A percentile compares a stretch with the other conserved stretches of the same genome.
Evolutionary conservation across 1,284 basidiomycete species (phyloP).

Genomic region (Agaricales sp.): DNA sequence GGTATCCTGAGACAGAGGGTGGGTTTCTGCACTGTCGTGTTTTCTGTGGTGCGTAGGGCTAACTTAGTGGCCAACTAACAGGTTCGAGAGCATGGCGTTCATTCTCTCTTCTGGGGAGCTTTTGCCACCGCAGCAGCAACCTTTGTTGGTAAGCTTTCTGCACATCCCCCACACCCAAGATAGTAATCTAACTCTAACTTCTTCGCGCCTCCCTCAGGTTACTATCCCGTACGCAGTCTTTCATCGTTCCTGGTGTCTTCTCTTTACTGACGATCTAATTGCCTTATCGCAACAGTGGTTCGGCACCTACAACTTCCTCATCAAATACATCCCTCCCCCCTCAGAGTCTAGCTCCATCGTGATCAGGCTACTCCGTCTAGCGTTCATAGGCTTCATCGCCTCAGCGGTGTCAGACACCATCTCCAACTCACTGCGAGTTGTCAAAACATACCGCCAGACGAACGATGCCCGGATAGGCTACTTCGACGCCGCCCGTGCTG

Average conservation of each 20-base stretch:
- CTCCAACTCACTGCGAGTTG: conserved; percentile 80
- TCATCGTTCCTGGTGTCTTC: neutral
- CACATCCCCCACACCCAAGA: conserved; percentile 17
- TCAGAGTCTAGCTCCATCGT: conserved; percentile 27
- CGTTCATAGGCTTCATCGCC: conserved; percentile 80
- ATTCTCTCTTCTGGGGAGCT: conserved; percentile 80
- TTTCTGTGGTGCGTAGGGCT: no score
- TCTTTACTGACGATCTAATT: neutral
- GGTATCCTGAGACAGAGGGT: conserved; percentile 57
- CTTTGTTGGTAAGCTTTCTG: conserved; percentile 84
- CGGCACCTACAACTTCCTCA: conserved; percentile 77
- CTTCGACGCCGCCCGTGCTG: conserved; percentile 51
- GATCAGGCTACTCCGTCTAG: conserved; percentile 62
- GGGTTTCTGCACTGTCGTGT: conserved; percentile 12
- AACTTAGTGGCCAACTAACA: conserved; percentile 16
- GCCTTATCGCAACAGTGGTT: conserved; percentile 47
- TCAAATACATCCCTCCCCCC: conserved; percentile 47
- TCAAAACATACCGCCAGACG: conserved; percentile 90
- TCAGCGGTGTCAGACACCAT: conserved; percentile 75
- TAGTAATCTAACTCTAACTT: neutral
- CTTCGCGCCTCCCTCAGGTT: neutral
- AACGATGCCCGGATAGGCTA: conserved; percentile 74
- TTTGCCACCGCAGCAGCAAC: conserved; percentile 83
- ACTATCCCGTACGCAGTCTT: neutral
- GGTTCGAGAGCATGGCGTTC: conserved; percentile 67